phyloP scores from a whole-genome alignment of 169 alveolate species.

The Plasmodium sp. region DNA sequence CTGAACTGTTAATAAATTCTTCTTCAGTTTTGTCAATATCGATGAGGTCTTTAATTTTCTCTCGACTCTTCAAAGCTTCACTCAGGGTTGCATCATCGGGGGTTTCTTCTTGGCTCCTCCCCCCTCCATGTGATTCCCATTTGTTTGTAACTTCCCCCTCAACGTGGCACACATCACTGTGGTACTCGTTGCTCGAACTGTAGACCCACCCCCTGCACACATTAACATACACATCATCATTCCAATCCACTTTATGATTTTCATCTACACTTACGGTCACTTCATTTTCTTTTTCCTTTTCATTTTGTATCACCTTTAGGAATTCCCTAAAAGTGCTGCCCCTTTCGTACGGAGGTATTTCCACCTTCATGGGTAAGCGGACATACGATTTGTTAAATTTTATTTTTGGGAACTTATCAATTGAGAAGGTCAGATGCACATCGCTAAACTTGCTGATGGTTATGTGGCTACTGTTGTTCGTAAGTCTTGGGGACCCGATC shows the following conservation, averaged over 20 bases:
- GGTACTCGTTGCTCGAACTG: conserved; percentile 29
- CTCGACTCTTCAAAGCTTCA: not conserved
- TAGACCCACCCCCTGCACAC: conserved; percentile 67
- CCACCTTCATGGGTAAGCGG: conserved; percentile 14
- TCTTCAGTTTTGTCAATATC: conserved; percentile 71
- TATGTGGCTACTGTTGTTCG: conserved; percentile 50
- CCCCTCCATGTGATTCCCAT: not conserved
- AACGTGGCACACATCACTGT: conserved; percentile 8
- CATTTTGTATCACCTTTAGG: conserved; percentile 28
- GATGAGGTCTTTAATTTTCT: conserved; percentile 44
- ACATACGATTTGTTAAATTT: conserved; percentile 38
- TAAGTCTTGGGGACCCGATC: conserved; percentile 60
- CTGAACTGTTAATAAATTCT: conserved; percentile 35
- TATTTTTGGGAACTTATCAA: conserved; percentile 60
- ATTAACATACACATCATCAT: conserved; percentile 30
- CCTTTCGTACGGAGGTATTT: conserved; percentile 65
- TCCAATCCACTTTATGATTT: conserved; percentile 61
- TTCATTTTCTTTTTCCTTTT: not conserved
- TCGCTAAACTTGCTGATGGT: conserved; percentile 52
- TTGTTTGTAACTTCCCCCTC: not conserved
- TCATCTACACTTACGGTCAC: conserved; percentile 1
- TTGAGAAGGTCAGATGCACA: conserved; percentile 20
- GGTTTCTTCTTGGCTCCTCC: not conserved
- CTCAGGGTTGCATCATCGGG: not conserved
- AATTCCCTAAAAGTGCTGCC: conserved; percentile 68